Evolutionary conservation across 495 filamentous ascomycete species (phyloP).

Genomic region (Penicillium salamii): DNA sequence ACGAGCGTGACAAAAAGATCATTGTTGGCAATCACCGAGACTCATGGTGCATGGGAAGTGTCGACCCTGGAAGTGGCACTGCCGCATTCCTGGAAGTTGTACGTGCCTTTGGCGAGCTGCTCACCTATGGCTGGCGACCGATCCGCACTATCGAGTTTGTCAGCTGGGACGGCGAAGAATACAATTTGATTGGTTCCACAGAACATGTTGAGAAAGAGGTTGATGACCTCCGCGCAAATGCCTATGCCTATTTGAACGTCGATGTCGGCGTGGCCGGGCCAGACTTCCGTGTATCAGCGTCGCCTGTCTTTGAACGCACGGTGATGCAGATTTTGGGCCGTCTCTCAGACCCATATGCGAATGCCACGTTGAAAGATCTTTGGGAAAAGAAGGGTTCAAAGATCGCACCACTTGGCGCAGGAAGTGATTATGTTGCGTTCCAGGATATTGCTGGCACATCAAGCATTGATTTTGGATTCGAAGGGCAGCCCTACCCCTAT

Average conservation of each 20-base stretch:
- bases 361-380: slow-evolving; percentile 67
- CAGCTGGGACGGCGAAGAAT: slow-evolving; percentile 92
- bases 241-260: slow-evolving; percentile 86
- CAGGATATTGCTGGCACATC: slow-evolving; percentile 91
- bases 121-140: slow-evolving; percentile 79
- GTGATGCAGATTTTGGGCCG: slow-evolving; percentile 71
- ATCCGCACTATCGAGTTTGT: slow-evolving; percentile 89
- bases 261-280: slow-evolving; percentile 77
- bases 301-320: slow-evolving; percentile 70
- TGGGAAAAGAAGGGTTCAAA: slow-evolving; percentile 67
- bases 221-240: slow-evolving; percentile 56
- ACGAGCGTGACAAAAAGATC: slow-evolving; percentile 79
- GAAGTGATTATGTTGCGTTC: slow-evolving; percentile 89
- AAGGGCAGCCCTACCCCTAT: slow-evolving; percentile 65
- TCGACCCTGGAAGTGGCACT: slow-evolving; percentile 82
- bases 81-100: slow-evolving; percentile 88
- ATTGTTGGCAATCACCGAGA: slow-evolving; percentile 94
- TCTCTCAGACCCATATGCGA: slow-evolving; percentile 66
- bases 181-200: slow-evolving; percentile 91
- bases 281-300: slow-evolving; percentile 71
- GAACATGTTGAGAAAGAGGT: slow-evolving; percentile 81
- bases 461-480: slow-evolving; percentile 82
- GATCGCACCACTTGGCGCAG: slow-evolving; percentile 66
- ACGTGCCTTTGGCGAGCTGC: slow-evolving; percentile 74
- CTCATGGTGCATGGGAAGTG: slow-evolving; percentile 86